Conservation (phyloP, 345 rosid species). For the Anacardium occidentale region DNA sequence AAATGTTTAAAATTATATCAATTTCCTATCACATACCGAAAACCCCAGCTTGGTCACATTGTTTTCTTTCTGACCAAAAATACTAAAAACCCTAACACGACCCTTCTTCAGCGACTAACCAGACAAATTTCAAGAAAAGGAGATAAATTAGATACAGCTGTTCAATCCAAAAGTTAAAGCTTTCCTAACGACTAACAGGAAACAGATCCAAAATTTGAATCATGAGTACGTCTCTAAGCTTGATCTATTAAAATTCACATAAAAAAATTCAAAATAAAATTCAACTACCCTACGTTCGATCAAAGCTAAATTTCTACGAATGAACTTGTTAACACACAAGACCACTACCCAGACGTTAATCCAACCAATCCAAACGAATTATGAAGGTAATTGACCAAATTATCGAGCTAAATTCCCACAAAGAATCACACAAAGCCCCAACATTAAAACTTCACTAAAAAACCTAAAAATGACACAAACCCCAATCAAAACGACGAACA, state of each 20-base stretch:
- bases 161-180: background rate
- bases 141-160: background rate
- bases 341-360: conserved; percentile 13
- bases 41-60: conserved; percentile 4
- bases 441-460: background rate
- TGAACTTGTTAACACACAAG: conserved; percentile 3
- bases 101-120: background rate
- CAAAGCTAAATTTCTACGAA: conserved; percentile 4
- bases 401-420: background rate
- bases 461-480: background rate
- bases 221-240: background rate
- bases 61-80: background rate
- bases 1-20: background rate
- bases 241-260: background rate
- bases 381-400: conserved; percentile 3
- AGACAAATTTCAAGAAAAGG: background rate
- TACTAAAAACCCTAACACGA: background rate
- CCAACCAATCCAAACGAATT: conserved; percentile 3
- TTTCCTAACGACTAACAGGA: background rate
- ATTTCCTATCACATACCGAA: background rate
- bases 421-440: background rate
- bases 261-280: no score
- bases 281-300: conserved; percentile 1
- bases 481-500: conserved; percentile 8
- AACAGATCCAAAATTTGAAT: background rate